These are phyloP conservation scores for Melanogaster broomeanus DNA, from an alignment of 768 basidiomycete genomes.

Conservation along the genomic window DNA sequence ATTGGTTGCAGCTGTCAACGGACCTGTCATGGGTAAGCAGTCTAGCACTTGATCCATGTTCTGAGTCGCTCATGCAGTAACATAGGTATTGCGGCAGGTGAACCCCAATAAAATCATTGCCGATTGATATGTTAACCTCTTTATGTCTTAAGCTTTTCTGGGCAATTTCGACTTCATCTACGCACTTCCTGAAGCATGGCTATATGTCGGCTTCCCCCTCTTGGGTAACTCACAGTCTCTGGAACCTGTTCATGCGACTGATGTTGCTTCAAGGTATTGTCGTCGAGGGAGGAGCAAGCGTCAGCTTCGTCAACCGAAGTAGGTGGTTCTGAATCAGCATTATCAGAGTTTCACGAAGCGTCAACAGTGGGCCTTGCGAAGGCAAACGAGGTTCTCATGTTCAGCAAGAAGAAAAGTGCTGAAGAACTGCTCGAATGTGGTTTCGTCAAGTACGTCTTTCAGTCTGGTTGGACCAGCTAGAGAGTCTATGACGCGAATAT, in stretches of 20 bases:
- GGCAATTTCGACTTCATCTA: slow-evolving; percentile 80
- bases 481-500: not conserved
- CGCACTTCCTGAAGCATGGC: slow-evolving; percentile 58
- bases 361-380: slow-evolving; percentile 64
- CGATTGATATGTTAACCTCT: too few species aligned
- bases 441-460: slow-evolving; percentile 65
- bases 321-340: slow-evolving; percentile 14
- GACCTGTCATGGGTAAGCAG: slow-evolving; percentile 68
- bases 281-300: slow-evolving; percentile 70
- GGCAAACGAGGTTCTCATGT: slow-evolving; percentile 71
- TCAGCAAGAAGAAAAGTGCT: slow-evolving; percentile 65
- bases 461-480: not conserved
- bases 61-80: not conserved
- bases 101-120: too few species aligned
- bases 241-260: not conserved
- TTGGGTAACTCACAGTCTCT: slow-evolving; percentile 39
- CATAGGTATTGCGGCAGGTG: slow-evolving; percentile 68
- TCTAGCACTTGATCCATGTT: not conserved
- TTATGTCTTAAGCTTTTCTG: slow-evolving; percentile 54
- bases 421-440: slow-evolving; percentile 59
- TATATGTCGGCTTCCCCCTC: slow-evolving; percentile 69
- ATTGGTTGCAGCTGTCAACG: slow-evolving; percentile 70
- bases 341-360: not conserved
- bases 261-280: slow-evolving; percentile 49
- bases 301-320: slow-evolving; percentile 69